Evolutionary conservation across 2,329 filamentous ascomycete species (phyloP).

Genomic region (Gaeumannomyces tritici): DNA sequence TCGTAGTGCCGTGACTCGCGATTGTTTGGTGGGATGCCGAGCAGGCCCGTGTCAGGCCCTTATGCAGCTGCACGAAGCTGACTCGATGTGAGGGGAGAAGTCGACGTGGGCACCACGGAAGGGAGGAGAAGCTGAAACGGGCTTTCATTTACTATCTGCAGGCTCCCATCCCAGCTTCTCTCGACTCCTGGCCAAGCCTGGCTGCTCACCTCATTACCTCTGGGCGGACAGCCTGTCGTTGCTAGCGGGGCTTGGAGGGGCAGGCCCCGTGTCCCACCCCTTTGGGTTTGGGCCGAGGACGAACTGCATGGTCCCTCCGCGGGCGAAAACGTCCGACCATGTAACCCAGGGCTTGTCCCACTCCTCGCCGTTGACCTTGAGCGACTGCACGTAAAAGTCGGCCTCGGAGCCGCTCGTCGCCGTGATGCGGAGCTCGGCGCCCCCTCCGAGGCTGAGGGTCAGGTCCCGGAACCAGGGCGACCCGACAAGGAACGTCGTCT

Average conservation of each 20-base stretch:
- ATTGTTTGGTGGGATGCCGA: no score
- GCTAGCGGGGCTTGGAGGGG: constrained; percentile 33
- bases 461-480: constrained; percentile 54
- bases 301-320: constrained; percentile 55
- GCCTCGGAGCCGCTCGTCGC: constrained; percentile 32
- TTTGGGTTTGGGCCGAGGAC: constrained; percentile 41
- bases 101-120: no score
- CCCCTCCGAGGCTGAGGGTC: constrained; percentile 46
- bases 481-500: constrained; percentile 58
- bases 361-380: constrained; percentile 51
- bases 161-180: no score
- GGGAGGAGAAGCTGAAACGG: no score
- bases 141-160: no score
- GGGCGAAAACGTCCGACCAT: constrained; percentile 56
- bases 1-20: no score
- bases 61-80: no score
- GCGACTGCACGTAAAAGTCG: constrained; percentile 52
- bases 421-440: constrained; percentile 44
- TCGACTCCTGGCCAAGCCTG: no score
- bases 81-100: no score
- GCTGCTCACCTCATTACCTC: no score
- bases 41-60: no score
- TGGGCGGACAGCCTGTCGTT: constrained; percentile 11
- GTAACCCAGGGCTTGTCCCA: constrained; percentile 58
- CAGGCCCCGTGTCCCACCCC: constrained; percentile 50